A percentile compares a stretch with the other conserved stretches of the same genome.
Conservation (phyloP, 2,329 filamentous ascomycete genomes). For the Beauveria caledonica region DNA sequence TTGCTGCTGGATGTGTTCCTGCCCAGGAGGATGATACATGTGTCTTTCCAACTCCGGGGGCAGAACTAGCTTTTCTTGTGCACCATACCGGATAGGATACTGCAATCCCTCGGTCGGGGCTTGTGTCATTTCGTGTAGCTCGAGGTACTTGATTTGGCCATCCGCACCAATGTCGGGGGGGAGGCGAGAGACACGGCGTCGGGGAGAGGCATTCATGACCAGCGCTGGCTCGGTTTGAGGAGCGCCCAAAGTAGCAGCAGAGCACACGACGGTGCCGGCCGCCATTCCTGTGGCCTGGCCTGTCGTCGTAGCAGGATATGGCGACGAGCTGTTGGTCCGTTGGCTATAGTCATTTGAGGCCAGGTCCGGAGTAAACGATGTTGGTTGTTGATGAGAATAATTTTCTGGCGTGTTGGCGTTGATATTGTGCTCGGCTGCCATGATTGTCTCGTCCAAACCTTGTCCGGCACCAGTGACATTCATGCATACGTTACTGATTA, state of each 20-base stretch:
- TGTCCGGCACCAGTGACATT: background rate
- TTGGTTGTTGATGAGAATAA: background rate
- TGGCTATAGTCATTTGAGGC: background rate
- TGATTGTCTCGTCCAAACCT: background rate
- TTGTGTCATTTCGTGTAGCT: background rate
- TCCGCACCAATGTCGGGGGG: background rate
- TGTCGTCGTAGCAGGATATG: background rate
- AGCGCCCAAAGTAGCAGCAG: background rate
- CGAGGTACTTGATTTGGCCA: constrained; percentile 1
- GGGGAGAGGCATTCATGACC: constrained; percentile 2
- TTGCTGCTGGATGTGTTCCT: background rate
- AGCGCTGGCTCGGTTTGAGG: background rate
- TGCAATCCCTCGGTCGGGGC: background rate
- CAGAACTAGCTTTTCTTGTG: background rate
- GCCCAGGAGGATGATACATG: constrained; percentile 1
- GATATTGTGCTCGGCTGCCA: background rate
- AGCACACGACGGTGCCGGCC: background rate
- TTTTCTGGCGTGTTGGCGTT: background rate
- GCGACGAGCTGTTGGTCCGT: background rate
- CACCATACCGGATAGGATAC: background rate
- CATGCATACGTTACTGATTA: background rate
- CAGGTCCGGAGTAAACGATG: background rate
- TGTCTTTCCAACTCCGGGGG: background rate
- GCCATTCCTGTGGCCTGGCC: background rate
- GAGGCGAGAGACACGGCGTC: background rate